phyloP scores from a whole-genome alignment of 108 stramenopile species.

The Phaeodactylum tricornutum region DNA sequence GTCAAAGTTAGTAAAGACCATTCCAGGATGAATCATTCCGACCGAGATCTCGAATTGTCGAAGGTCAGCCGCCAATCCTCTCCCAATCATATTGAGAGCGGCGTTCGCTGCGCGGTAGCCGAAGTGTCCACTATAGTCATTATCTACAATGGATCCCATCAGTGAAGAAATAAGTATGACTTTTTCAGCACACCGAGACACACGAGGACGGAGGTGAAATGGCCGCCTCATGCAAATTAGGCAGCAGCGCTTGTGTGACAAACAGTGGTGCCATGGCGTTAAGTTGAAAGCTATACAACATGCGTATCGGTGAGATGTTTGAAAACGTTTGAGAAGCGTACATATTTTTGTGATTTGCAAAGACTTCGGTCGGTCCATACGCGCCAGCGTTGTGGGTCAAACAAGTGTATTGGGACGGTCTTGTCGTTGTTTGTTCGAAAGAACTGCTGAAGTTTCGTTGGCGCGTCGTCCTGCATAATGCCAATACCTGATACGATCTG shows the following conservation, averaged over 20 bases:
- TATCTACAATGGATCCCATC: slow-evolving; percentile 26
- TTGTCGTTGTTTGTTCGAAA: neutral
- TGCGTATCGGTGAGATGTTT: slow-evolving; percentile 15
- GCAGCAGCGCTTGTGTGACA: slow-evolving; percentile 19
- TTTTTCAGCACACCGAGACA: neutral
- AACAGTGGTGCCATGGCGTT: slow-evolving; percentile 22
- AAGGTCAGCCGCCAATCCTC: slow-evolving; percentile 24
- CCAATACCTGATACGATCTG: no score
- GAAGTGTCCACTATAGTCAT: slow-evolving; percentile 22
- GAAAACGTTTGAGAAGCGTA: slow-evolving; percentile 10
- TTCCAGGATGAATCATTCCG: slow-evolving; percentile 18
- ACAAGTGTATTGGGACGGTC: slow-evolving; percentile 7
- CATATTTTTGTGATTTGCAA: neutral
- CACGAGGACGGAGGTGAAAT: neutral
- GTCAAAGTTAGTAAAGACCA: slow-evolving; percentile 17
- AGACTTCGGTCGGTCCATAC: slow-evolving; percentile 16
- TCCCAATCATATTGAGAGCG: slow-evolving; percentile 29
- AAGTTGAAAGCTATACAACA: slow-evolving; percentile 23
- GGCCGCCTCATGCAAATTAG: slow-evolving; percentile 10
- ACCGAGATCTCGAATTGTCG: slow-evolving; percentile 11
- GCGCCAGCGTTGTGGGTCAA: slow-evolving; percentile 24
- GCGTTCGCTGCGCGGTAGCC: slow-evolving; percentile 34
- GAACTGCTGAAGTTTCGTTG: neutral
- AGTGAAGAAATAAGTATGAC: slow-evolving; percentile 15
- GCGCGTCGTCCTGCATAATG: slow-evolving; percentile 1